Evolutionary conservation across 805 yeast genomes (phyloP), one percentile per base, ranked within the genome.

Genomic region (Saccharomycopsis olivae): DNA sequence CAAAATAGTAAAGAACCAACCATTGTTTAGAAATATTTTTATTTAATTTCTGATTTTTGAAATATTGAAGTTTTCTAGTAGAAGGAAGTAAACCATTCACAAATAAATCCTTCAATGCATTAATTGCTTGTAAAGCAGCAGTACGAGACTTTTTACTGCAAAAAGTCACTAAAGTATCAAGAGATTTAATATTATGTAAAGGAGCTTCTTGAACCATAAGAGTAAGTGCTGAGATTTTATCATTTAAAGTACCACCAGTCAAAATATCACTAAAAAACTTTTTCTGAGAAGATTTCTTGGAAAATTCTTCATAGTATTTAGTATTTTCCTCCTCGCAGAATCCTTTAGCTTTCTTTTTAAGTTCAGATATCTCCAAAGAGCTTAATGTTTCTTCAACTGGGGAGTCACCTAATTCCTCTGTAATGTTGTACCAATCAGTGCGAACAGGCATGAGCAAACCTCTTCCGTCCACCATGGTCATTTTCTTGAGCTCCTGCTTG

Each of bases 201-300:
- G 98, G 98, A 2, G 96, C 88, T 62, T 92, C 97, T 57, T 92
- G 97, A 35, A 88, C 73, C 55, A 92, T 66, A 55, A 92, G 73
- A 1, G 98, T 89, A 54, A 92, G 69, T 0, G 98, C 96, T 35
- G 95, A 84, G 40, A 92, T 83, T 62, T 92, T 87, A 78, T 92
- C 98, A 52, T 77, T 80, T 51, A 89, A 68, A 0, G 98, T 92
- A 83, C 98, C 98, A 49, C 76, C 80, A 4, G 87, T 69, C 53
- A 92, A 71, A 50, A 92, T 80, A 60, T 89, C 94, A 1, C 89
- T 72, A 67, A 86, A 74, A 58, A 89, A 89, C 67, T 84, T 80
- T 56, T 75, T 78, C 64, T 83, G 96, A 4, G 94, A 82, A 29
- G 80, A 75, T 41, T 78, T 72, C 48, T 76, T 76, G 40, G 82